Evolutionary conservation across 2,329 filamentous ascomycete genomes (phyloP).

Genomic region (Botryotinia narcissicola): DNA sequence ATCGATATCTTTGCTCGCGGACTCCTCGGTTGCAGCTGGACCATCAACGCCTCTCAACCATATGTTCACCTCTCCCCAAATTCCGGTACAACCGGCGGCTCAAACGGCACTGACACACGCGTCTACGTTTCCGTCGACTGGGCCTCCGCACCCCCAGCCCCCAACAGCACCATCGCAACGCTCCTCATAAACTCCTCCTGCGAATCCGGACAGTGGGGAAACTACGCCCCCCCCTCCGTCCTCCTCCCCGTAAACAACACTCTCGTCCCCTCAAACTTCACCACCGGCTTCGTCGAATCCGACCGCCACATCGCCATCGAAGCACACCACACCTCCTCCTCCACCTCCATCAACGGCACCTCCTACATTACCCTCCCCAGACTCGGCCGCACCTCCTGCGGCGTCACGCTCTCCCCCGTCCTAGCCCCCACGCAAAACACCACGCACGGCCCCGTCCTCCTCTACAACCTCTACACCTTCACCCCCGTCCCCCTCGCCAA

Average conservation of each 20-base stretch:
- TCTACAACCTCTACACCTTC: slow-evolving; percentile 63
- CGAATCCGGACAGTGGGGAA: slow-evolving; percentile 40
- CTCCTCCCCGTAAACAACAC: slow-evolving; percentile 55
- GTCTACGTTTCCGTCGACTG: slow-evolving; percentile 58
- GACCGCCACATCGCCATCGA: slow-evolving; percentile 57
- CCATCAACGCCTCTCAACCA: slow-evolving; percentile 45
- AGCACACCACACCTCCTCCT: slow-evolving; percentile 49
- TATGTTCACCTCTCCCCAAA: slow-evolving; percentile 53
- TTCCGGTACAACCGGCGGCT: slow-evolving; percentile 49
- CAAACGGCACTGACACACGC: slow-evolving; percentile 49
- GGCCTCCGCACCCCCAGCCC: slow-evolving; percentile 43
- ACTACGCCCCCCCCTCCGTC: slow-evolving; percentile 47
- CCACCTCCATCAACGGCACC: slow-evolving; percentile 40
- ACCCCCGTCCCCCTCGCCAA: slow-evolving; percentile 42
- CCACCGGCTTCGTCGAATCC: slow-evolving; percentile 59
- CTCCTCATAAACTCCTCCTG: slow-evolving; percentile 54
- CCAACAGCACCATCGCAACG: slow-evolving; percentile 47
- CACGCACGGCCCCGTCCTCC: slow-evolving; percentile 51
- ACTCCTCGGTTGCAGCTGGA: slow-evolving; percentile 51
- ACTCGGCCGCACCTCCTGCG: slow-evolving; percentile 57
- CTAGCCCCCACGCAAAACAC: slow-evolving; percentile 50
- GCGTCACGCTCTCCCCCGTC: slow-evolving; percentile 55
- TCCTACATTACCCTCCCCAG: slow-evolving; percentile 51
- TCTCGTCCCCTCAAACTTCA: slow-evolving; percentile 49
- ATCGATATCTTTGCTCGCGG: slow-evolving; percentile 64